Conservation (phyloP, 768 basidiomycete genomes). For the Trametes cinnabarina region DNA sequence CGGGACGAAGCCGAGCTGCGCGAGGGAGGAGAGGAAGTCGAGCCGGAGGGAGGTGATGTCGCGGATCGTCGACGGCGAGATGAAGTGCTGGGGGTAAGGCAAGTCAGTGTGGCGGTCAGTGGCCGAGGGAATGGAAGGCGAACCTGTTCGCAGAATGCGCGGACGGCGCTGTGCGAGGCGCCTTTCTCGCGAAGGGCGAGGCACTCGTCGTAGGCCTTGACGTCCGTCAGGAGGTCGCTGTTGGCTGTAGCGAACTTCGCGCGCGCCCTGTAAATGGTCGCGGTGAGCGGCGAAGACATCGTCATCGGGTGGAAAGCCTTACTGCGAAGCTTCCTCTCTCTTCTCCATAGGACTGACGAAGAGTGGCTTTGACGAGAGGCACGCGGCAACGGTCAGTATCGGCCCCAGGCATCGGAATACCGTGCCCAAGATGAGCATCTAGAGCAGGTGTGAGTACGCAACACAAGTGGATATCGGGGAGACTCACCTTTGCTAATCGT, state of each 20-base stretch:
- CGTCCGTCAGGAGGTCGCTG: slow-evolving; percentile 85
- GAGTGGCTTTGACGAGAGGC: slow-evolving; percentile 83
- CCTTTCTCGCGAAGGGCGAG: slow-evolving; percentile 48
- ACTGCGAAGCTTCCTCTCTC: slow-evolving; percentile 77
- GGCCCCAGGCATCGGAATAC: slow-evolving; percentile 84
- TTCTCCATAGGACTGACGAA: slow-evolving; percentile 82
- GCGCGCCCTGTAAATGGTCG: slow-evolving; percentile 54
- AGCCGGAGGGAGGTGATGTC: slow-evolving; percentile 76
- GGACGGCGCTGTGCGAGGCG: slow-evolving; percentile 44
- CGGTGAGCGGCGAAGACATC: neutral
- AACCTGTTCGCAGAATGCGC: slow-evolving; percentile 70
- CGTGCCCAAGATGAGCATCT: slow-evolving; percentile 87
- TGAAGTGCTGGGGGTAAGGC: slow-evolving; percentile 63
- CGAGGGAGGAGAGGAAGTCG: slow-evolving; percentile 73
- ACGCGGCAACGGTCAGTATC: slow-evolving; percentile 76
- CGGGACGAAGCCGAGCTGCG: slow-evolving; percentile 68
- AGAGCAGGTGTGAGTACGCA: neutral
- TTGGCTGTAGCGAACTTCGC: slow-evolving; percentile 63
- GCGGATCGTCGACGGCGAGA: slow-evolving; percentile 67
- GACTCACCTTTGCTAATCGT: slow-evolving; percentile 77
- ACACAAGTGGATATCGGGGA: too few species aligned
- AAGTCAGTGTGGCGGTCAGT: neutral
- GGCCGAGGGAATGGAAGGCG: neutral
- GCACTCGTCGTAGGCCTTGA: slow-evolving; percentile 70
- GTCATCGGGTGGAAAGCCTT: slow-evolving; percentile 21